Base-by-base conservation (phyloP, 495 filamentous ascomycete genomes). In the Chaetomidium leptoderma region DNA sequence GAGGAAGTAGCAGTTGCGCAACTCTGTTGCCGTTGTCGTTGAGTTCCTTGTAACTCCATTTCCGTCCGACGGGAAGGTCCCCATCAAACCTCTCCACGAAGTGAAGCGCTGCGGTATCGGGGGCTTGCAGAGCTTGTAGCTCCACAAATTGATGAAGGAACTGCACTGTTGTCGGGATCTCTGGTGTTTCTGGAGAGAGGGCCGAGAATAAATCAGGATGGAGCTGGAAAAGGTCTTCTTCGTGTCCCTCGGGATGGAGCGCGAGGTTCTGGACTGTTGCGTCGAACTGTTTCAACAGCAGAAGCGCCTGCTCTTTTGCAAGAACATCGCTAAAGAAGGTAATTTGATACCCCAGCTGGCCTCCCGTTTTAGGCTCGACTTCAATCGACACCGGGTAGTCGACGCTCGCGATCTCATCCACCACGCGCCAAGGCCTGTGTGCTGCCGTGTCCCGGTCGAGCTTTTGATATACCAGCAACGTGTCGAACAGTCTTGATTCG, bases 391-490 rank as follows among this genome's bases (percentile, higher is more conserved):
- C 67, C 2, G 83, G 70, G 66, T 88, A 91, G 69, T 87, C 66
- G 37, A 74, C 65, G 0, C 57, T 66, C 3, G 76, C 79, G 55
- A 73, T 17, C 4, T 80, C 77, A 2, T 68, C 57, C 0, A 72
- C 27, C 0, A 75, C 14, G 2, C 55, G 47, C 67, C 71, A 74
- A 0, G 65, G 66, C 16, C 5, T 40, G 0, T 11, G 50, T 13
- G 29, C 32, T 11, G 47, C 11, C 1, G 23, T 23, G 32, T 36
- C 32, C 17, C 60, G 24, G 9, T 66, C 44, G 53, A 57, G 49
- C 58, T 89, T 91, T 63, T 92, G 90, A 65, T 89, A 92, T 0
- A 85, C 84, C 65, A 95, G 83, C 29, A 95, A 70, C 0, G 88
- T 88, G 68, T 95, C 89, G 62, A 95, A 92, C 3, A 90, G 76